These are phyloP conservation scores for Erythrophleum fordii DNA, from an alignment of 306 rosid genomes.

Conservation along the genomic window DNA sequence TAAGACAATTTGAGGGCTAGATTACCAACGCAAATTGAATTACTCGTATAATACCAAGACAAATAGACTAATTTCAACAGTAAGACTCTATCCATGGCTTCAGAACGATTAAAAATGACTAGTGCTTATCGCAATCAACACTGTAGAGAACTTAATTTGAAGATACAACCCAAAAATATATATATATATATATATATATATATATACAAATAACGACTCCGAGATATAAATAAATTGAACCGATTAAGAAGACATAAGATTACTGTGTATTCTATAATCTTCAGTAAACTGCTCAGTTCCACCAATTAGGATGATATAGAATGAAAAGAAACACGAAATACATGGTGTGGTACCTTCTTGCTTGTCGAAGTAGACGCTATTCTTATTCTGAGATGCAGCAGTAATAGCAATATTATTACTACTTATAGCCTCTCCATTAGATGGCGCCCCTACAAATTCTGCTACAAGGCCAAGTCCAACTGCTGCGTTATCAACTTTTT, in stretches of 20 bases:
- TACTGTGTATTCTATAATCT: not conserved
- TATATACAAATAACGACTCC: not conserved
- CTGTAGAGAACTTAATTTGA: not conserved
- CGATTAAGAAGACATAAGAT: not conserved
- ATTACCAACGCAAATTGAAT: not conserved
- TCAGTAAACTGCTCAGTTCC: not conserved
- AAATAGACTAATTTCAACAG: conserved; percentile 4
- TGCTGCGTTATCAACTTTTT: not conserved
- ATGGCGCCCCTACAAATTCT: not conserved
- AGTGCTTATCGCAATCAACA: not conserved
- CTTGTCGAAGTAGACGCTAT: conserved; percentile 55
- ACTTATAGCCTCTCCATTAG: conserved; percentile 37
- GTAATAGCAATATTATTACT: not conserved
- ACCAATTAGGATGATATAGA: not conserved
- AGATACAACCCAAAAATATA: not conserved
- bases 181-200: too few species aligned
- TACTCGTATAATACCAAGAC: not conserved
- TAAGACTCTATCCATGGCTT: not conserved
- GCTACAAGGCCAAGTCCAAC: conserved; percentile 10
- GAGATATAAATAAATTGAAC: not conserved
- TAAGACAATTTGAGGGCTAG: not conserved
- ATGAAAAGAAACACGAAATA: not conserved
- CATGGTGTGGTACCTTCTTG: conserved; percentile 38
- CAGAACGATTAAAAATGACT: not conserved
- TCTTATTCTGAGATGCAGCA: conserved; percentile 26